Conservation (phyloP, 1,284 basidiomycete species). For the Trichosporon sp. region DNA sequence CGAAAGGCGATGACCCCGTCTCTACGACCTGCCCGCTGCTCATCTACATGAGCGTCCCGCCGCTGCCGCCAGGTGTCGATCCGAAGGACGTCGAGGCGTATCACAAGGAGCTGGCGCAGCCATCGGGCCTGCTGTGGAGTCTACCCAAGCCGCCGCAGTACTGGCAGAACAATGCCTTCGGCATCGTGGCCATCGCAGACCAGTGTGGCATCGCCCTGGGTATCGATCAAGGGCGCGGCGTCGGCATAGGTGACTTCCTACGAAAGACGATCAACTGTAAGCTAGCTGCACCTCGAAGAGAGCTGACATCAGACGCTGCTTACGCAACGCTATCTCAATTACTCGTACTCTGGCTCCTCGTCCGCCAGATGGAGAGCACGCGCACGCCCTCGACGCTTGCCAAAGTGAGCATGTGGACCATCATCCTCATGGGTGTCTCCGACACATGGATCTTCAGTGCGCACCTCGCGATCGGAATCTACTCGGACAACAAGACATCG, state of each 20-base stretch:
- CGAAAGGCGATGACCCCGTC: slow-evolving; percentile 22
- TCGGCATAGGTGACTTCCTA: slow-evolving; percentile 62
- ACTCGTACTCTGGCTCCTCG: slow-evolving; percentile 60
- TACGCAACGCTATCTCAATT: slow-evolving; percentile 64
- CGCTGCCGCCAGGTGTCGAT: slow-evolving; percentile 27
- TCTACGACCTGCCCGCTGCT: slow-evolving; percentile 37
- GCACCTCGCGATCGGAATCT: slow-evolving; percentile 74
- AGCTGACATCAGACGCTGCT: slow-evolving; percentile 51
- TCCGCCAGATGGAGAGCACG: slow-evolving; percentile 65
- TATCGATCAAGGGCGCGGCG: slow-evolving; percentile 59
- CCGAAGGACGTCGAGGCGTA: slow-evolving; percentile 31
- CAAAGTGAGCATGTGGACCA: slow-evolving; percentile 72
- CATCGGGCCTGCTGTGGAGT: slow-evolving; percentile 35
- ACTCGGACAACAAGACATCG: slow-evolving; percentile 70
- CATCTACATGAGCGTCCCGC: slow-evolving; percentile 39
- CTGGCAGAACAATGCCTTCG: slow-evolving; percentile 48
- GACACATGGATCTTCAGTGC: slow-evolving; percentile 77
- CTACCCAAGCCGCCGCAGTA: slow-evolving; percentile 32
- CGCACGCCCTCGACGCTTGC: slow-evolving; percentile 72
- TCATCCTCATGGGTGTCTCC: slow-evolving; percentile 66
- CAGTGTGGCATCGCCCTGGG: slow-evolving; percentile 70
- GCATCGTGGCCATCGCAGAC: slow-evolving; percentile 64
- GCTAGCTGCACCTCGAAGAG: slow-evolving; percentile 28
- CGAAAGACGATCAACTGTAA: slow-evolving; percentile 73
- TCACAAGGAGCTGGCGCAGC: slow-evolving; percentile 36